These are phyloP conservation scores for Suillus ampliporus DNA, from an alignment of 768 basidiomycete species.

Conservation along the genomic window DNA sequence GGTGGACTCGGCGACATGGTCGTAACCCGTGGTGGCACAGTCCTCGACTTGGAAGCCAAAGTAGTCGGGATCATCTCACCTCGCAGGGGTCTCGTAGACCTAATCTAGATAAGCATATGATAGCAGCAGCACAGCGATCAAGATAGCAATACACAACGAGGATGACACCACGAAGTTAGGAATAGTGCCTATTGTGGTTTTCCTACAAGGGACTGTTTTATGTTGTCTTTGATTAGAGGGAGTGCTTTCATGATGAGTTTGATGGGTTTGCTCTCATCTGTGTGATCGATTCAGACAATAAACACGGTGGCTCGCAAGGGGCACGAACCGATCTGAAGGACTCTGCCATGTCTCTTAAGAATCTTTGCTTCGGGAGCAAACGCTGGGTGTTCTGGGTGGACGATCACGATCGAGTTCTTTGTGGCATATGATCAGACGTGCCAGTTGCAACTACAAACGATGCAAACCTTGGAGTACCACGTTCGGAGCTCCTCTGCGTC, in stretches of 20 bases:
- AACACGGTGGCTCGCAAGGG: background rate
- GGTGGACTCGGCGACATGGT: conserved; percentile 55
- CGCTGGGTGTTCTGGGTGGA: conserved; percentile 67
- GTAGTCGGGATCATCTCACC: conserved; percentile 62
- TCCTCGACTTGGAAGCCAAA: conserved; percentile 51
- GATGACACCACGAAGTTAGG: background rate
- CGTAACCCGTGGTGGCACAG: conserved; percentile 57
- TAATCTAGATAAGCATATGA: conserved; percentile 40
- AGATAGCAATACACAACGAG: conserved; percentile 7
- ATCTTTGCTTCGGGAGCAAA: conserved; percentile 44
- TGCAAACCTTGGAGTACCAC: conserved; percentile 77
- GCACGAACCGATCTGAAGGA: conserved; percentile 65
- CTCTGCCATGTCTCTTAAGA: conserved; percentile 66
- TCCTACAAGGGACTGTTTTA: conserved; percentile 39
- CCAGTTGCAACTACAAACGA: background rate
- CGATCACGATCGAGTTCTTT: conserved; percentile 74
- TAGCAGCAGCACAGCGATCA: background rate
- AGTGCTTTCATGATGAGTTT: conserved; percentile 73
- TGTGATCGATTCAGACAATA: background rate
- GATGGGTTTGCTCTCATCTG: conserved; percentile 77
- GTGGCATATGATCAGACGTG: conserved; percentile 17
- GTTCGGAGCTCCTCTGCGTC: conserved; percentile 58
- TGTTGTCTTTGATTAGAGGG: conserved; percentile 64
- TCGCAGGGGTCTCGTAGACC: conserved; percentile 52
- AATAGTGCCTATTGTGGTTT: conserved; percentile 5